A percentile compares a stretch with the other conserved stretches of the same genome.
Evolutionary conservation across 169 alveolate genomes (phyloP).

Genomic region (Eimeria tenella): DNA sequence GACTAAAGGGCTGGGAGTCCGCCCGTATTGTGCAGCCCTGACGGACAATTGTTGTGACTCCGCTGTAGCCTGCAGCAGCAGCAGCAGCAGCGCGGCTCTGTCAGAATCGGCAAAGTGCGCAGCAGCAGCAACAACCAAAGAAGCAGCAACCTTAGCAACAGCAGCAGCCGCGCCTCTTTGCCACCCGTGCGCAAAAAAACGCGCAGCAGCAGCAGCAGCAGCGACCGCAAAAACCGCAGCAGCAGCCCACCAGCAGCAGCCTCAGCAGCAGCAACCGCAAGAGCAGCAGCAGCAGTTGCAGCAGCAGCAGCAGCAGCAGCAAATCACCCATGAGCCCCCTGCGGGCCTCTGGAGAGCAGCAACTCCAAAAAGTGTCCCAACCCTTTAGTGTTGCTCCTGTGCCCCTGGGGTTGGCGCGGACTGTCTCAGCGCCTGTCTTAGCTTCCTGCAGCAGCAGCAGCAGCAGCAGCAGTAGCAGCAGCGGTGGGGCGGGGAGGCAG

Average conservation of each 20-base stretch:
- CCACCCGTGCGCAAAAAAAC: not conserved
- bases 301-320: conserved; percentile 56
- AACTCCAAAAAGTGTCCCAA: conserved; percentile 31
- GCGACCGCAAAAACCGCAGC: not conserved
- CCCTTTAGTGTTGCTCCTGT: conserved; percentile 20
- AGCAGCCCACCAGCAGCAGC: not conserved
- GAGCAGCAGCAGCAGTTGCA: conserved; percentile 39
- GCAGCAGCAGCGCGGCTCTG: not conserved
- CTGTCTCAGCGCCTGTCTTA: not conserved
- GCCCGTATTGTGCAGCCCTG: conserved; percentile 38
- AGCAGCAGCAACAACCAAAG: conserved; percentile 21
- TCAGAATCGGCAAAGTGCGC: not conserved
- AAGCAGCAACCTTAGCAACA: conserved; percentile 25
- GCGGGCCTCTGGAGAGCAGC: conserved; percentile 3
- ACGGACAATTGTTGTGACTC: conserved; percentile 34
- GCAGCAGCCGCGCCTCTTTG: not conserved
- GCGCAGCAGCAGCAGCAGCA: not conserved
- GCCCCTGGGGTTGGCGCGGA: not conserved
- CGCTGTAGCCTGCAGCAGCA: conserved; percentile 58
- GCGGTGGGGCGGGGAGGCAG: not conserved
- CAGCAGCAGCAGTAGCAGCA: not conserved
- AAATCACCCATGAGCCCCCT: conserved; percentile 56
- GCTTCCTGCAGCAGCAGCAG: conserved; percentile 55
- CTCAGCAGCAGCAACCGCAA: conserved; percentile 21
- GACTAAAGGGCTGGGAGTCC: conserved; percentile 55